A percentile compares a stretch with the other conserved stretches of the same genome.
These are phyloP conservation scores for Carex kokanica DNA, from an alignment of 176 grass and related monocot species.

Conservation along the genomic window DNA sequence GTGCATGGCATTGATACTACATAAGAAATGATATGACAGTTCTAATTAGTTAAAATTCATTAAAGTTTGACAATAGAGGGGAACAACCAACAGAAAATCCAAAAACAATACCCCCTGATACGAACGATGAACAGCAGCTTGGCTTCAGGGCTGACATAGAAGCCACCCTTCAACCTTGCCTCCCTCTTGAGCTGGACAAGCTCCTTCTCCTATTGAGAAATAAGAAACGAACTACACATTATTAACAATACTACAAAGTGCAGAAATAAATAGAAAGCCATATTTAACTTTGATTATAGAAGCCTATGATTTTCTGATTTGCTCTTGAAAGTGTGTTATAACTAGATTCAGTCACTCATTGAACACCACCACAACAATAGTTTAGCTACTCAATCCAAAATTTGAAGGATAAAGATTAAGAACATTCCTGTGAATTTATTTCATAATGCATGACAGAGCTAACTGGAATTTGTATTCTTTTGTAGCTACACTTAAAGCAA, in stretches of 20 bases:
- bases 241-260: not conserved
- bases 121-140: constrained; percentile 86
- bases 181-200: constrained; percentile 86
- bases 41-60: not conserved
- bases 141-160: constrained; percentile 86
- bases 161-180: constrained; percentile 87
- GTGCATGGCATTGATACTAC: constrained; percentile 98
- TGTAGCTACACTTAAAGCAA: not conserved
- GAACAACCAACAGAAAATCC: not conserved
- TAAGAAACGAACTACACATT: not conserved
- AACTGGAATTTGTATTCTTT: not conserved
- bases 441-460: not conserved
- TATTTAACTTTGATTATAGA: not conserved
- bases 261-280: not conserved
- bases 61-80: not conserved
- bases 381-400: not conserved
- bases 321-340: not conserved
- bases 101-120: constrained; percentile 58
- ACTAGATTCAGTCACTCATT: not conserved
- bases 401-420: not conserved
- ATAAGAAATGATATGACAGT: not conserved
- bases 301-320: not conserved
- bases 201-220: constrained; percentile 62
- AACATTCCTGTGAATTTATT: not conserved
- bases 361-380: not conserved